Evolutionary conservation across 495 filamentous ascomycete species (phyloP).

Genomic region (Delitschia confertaspora): DNA sequence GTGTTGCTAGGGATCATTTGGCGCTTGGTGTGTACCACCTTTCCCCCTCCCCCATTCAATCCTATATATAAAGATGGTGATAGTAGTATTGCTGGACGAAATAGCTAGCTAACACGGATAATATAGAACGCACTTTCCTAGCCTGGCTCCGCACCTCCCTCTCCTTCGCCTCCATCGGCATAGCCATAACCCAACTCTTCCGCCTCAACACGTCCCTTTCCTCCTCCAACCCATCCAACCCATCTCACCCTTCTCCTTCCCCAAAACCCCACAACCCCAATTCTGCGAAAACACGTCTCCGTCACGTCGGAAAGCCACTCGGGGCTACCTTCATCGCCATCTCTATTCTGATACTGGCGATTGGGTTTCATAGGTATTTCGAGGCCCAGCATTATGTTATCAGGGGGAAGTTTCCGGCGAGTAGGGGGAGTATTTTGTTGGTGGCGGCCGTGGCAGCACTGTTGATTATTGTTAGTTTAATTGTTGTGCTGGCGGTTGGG

Average conservation of each 20-base stretch:
- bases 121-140: conserved; percentile 84
- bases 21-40: conserved; percentile 61
- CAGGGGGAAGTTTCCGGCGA: conserved; percentile 86
- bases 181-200: conserved; percentile 94
- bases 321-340: conserved; percentile 88
- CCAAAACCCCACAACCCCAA: too few species aligned
- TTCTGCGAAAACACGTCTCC: conserved; percentile 38
- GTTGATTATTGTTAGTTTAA: conserved; percentile 37
- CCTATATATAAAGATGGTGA: conserved; percentile 1
- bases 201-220: conserved; percentile 68
- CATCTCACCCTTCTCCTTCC: conserved; percentile 10
- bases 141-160: conserved; percentile 95
- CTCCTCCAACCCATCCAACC: conserved; percentile 19
- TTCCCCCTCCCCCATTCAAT: background rate
- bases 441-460: conserved; percentile 51
- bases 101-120: conserved; percentile 18
- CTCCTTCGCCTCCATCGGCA: conserved; percentile 91
- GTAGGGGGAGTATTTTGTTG: conserved; percentile 74
- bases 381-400: conserved; percentile 77
- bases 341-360: conserved; percentile 71
- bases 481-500: conserved; percentile 36
- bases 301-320: conserved; percentile 81
- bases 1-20: conserved; percentile 88
- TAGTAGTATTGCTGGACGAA: conserved; percentile 14
- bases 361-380: conserved; percentile 70